Conservation (phyloP, 306 rosid species). For the Heteromeles arbutifolia region DNA sequence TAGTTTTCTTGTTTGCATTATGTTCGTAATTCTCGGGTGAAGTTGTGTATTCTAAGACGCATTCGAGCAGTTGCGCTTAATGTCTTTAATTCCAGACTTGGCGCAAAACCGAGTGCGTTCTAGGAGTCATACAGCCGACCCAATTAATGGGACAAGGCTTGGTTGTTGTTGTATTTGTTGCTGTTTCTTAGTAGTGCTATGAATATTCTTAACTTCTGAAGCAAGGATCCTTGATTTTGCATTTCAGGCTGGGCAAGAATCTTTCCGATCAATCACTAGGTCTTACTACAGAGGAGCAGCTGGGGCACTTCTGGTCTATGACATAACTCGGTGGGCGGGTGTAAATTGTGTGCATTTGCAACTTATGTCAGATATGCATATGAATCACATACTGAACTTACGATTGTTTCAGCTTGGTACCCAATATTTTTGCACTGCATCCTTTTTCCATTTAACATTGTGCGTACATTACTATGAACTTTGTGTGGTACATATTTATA, state of each 20-base stretch:
- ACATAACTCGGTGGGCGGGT: constrained; percentile 76
- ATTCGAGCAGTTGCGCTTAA: background rate
- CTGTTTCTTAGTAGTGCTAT: background rate
- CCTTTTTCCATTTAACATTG: no score
- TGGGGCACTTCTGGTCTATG: constrained; percentile 94
- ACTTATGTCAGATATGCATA: no score
- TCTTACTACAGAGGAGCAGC: constrained; percentile 98
- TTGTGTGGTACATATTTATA: no score
- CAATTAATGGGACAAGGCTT: no score
- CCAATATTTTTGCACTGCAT: no score
- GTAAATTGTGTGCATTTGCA: no score
- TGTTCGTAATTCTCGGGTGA: background rate
- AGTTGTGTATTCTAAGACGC: background rate
- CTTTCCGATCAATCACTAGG: constrained; percentile 95
- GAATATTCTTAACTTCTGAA: background rate
- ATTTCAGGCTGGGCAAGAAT: constrained; percentile 95
- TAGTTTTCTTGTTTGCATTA: background rate
- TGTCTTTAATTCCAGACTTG: background rate
- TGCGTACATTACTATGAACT: no score
- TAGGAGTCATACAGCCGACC: no score
- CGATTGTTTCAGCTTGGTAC: no score
- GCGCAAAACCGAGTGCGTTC: no score
- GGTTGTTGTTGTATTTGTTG: no score
- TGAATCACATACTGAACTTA: no score
- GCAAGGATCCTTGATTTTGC: constrained; percentile 4